Percentiles rank a stretch among this genome's conserved stretches.
Evolutionary conservation across 305 asterid genomes (phyloP).

Genomic region (Andrographis paniculata): DNA sequence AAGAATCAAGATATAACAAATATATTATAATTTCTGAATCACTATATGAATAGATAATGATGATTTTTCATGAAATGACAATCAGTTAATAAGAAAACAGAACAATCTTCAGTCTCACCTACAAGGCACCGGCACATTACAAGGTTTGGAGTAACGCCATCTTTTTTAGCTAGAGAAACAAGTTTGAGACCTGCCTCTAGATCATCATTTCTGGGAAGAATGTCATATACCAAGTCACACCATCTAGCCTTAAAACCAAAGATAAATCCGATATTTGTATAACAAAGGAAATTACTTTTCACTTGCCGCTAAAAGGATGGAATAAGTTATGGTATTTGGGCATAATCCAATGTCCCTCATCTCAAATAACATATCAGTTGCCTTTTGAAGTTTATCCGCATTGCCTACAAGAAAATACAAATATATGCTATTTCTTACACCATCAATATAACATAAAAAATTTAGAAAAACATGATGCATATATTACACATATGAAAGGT

Average conservation of each 20-base stretch:
- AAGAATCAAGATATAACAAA: too few species aligned
- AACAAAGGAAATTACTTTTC: slow-evolving; percentile 68
- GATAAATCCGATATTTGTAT: slow-evolving; percentile 12
- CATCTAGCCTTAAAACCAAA: slow-evolving; percentile 14
- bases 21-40: too few species aligned
- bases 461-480: slow-evolving; percentile 1
- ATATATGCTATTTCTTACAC: slow-evolving; percentile 9
- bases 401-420: slow-evolving; percentile 47
- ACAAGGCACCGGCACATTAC: slow-evolving; percentile 86
- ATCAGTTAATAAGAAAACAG: slow-evolving; percentile 13
- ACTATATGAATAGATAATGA: too few species aligned
- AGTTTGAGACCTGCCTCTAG: slow-evolving; percentile 73
- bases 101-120: slow-evolving; percentile 43
- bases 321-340: slow-evolving; percentile 90
- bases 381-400: slow-evolving; percentile 67
- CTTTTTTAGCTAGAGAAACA: slow-evolving; percentile 83
- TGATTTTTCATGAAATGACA: slow-evolving; percentile 1
- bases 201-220: slow-evolving; percentile 69
- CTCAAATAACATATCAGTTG: slow-evolving; percentile 59
- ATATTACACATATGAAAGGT: slow-evolving; percentile 6
- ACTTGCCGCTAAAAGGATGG: slow-evolving; percentile 77
- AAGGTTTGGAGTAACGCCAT: slow-evolving; percentile 74
- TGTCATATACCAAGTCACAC: slow-evolving; percentile 12
- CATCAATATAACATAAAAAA: slow-evolving; percentile 3
- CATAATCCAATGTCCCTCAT: slow-evolving; percentile 59